These are phyloP conservation scores for Rubus parviflorus DNA, from an alignment of 306 rosid genomes.

Conservation along the genomic window DNA sequence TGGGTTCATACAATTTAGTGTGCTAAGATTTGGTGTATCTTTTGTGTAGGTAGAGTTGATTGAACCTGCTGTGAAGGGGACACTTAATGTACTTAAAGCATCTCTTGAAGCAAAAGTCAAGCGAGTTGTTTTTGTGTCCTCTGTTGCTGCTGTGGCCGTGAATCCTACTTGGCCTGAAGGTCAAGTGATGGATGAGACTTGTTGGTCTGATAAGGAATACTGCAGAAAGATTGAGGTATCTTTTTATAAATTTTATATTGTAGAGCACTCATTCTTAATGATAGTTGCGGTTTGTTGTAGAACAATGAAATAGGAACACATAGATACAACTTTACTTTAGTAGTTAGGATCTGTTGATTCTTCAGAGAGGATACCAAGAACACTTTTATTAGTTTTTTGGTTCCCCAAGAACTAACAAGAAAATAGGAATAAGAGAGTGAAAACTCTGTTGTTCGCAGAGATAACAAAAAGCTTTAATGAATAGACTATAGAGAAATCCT, in stretches of 20 bases:
- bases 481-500: not conserved
- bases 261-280: not conserved
- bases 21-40: not conserved
- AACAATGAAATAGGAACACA: not conserved
- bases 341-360: not conserved
- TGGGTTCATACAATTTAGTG: not conserved
- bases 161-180: constrained; percentile 40
- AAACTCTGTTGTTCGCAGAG: not conserved
- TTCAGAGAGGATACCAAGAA: not conserved
- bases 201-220: constrained; percentile 50
- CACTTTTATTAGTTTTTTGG: not conserved
- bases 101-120: constrained; percentile 39
- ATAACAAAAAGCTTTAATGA: not conserved
- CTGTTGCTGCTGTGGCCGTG: constrained; percentile 27
- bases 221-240: constrained; percentile 39
- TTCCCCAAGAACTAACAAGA: not conserved
- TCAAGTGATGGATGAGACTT: constrained; percentile 41
- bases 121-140: constrained; percentile 43
- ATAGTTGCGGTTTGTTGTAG: not conserved
- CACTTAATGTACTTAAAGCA: constrained; percentile 47
- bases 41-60: constrained; percentile 48
- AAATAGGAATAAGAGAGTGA: not conserved
- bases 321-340: not conserved
- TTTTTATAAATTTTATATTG: constrained; percentile 6
- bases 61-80: constrained; percentile 74